Base-by-base conservation (phyloP, 1,284 basidiomycete genomes). In the Rhodotorula mucilaginosa region DNA sequence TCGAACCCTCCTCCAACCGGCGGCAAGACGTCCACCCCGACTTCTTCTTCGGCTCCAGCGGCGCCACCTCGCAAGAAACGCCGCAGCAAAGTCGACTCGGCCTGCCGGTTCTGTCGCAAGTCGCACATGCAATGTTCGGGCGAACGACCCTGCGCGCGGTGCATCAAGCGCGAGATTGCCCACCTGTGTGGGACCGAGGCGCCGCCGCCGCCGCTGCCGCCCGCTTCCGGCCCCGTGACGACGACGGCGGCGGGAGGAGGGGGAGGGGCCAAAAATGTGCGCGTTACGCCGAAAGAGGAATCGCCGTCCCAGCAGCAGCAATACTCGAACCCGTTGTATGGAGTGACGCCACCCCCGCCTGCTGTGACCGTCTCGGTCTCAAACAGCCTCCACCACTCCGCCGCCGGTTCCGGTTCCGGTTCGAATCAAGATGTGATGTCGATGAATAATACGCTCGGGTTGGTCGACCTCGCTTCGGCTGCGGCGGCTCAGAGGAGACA, bases 141-240 rank as follows among this genome's bases (percentile, higher is more conserved):
- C 26, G 78, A 78, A n/a, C 70, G 81, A 8, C 82, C 82, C 2
- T 82, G 82, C 61, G 76, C 78, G 59, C 70, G 82, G 7, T 82
- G 82, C 70, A 79, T 83, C 76, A 83, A 83, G 74, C 76, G 82
- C 29, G 82, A 82, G 65, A 83, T 83, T 51, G 81, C 82, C 1
- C 82, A 83, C 70, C 74, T 83, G 21, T 83, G 82, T 67, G 39
- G 39, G 39, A 69, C 64, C 10, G 77, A 78, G 48, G 34, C 34
- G 34, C 77, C 76, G 58, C 69, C 70, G 8, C 44, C 61, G 56
- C 44, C 59, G 10, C 26, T n/a, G n/a, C n/a, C n/a, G n/a, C n/a
- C 60, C 18, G 10, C 49, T 31, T 5, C 68, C 58, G 52, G 31
- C 47, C 39, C 39, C 12, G 4, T 8, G 19, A 23, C 44, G 47